Evolutionary conservation across 73 alveolate species (phyloP).

Genomic region (Paramecium biaurelia): DNA sequence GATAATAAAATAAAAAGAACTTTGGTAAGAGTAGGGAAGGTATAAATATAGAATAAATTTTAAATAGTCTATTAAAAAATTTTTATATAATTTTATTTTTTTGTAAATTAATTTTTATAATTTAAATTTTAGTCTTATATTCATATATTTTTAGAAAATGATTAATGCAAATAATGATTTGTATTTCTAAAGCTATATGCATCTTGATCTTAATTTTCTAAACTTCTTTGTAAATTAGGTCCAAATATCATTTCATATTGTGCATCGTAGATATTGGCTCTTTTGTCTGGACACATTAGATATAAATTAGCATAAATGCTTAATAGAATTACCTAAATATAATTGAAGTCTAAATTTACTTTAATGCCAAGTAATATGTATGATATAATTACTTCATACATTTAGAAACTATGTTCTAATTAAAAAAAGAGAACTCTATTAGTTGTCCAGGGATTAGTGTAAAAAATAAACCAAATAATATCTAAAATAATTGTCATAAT

Average conservation of each 20-base stretch:
- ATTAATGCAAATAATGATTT: background rate
- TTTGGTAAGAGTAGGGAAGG: too few relatives aligned
- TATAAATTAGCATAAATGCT: background rate
- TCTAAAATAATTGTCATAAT: background rate
- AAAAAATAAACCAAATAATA: slow-evolving; percentile 34
- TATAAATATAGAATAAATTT: too few relatives aligned
- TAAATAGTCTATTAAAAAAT: too few relatives aligned
- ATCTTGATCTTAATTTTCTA: background rate
- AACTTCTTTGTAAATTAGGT: background rate
- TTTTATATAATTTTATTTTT: too few relatives aligned
- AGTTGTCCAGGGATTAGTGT: slow-evolving; percentile 19
- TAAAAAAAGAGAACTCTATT: background rate
- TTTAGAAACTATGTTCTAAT: background rate
- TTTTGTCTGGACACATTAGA: slow-evolving; percentile 5
- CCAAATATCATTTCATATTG: slow-evolving; percentile 21
- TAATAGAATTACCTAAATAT: background rate
- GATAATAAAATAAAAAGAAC: too few relatives aligned
- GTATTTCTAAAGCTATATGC: background rate
- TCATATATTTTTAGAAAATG: background rate
- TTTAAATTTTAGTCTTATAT: background rate
- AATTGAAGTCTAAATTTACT: background rate
- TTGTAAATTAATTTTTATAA: too few relatives aligned
- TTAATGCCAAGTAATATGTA: background rate
- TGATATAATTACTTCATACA: slow-evolving; percentile 1
- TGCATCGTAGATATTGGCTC: slow-evolving; percentile 24